Base-by-base conservation (phyloP, 768 basidiomycete genomes). In the Leccinum uliginosum region DNA sequence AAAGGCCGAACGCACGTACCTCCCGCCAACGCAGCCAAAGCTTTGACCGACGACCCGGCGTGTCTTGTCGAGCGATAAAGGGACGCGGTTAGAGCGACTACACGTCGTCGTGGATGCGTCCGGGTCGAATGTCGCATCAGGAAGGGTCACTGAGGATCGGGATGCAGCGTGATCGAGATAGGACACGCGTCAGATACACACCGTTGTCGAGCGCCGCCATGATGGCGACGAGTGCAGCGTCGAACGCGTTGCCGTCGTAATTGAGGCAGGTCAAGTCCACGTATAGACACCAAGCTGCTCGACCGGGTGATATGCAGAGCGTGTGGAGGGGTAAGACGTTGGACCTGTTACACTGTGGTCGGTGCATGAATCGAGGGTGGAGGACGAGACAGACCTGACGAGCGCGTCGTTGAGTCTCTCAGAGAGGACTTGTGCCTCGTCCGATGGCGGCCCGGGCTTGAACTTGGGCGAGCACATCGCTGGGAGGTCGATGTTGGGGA, bases 191-290 rank as follows among this genome's bases (percentile, higher is more conserved):
- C 24, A 46, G 7, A 32, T 34, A 75, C 89, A 50, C 63, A 96
- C 94, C 89, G 59, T 93, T 92, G 69, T 78, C 81, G 45, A 98
- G 75, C 6, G 96, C 94, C 9, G 89, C 85, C 50, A 93, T 83
- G 78, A 95, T 89, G 0, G 93, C 92, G 21, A 98, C 69, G 10
- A 98, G 77, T 0, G 91, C 81, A 1, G 97, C 93, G 62, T 99
- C 97, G 57, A 95, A 93, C 1, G 81, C 89, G 66, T 98, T 98
- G 6, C 97, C 97, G 69, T 98, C 95, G 67, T 96, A 97, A 74
- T 97, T 98, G 61, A 99, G 91, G 68, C 96, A 98, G 1, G 88
- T 91, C 27, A 91, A 84, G 62, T 99, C 97, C 62, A 98, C 80
- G 66, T 98, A 98, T n/a, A 98, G 79, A 27, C 89, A 88, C 93